These are phyloP conservation scores for Chrysoporthe deuterocubensis DNA, from an alignment of 2,329 filamentous ascomycete genomes.

Conservation along the genomic window DNA sequence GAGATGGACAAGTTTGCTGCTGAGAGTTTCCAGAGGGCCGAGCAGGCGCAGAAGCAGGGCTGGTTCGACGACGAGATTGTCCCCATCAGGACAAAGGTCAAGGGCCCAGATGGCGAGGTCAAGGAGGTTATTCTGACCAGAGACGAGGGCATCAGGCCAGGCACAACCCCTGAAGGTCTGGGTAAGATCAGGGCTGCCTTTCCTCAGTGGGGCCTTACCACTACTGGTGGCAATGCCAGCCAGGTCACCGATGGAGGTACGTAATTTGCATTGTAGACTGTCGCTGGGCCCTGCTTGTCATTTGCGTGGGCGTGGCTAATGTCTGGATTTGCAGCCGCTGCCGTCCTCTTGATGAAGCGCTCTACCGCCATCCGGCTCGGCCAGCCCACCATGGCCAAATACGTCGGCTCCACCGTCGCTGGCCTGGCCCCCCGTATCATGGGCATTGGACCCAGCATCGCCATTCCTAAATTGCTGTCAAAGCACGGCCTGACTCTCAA, in stretches of 20 bases:
- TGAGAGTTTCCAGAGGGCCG: slow-evolving; percentile 85
- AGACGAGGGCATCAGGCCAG: slow-evolving; percentile 90
- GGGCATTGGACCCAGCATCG: slow-evolving; percentile 83
- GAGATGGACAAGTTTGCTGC: slow-evolving; percentile 84
- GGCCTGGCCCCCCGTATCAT: slow-evolving; percentile 93
- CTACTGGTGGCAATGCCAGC: slow-evolving; percentile 90
- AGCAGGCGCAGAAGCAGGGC: slow-evolving; percentile 86
- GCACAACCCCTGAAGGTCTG: slow-evolving; percentile 83
- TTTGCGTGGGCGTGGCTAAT: background rate
- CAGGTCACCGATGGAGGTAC: slow-evolving; percentile 90
- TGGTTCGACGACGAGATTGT: slow-evolving; percentile 94
- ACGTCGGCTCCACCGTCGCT: slow-evolving; percentile 86
- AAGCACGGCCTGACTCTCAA: slow-evolving; percentile 78
- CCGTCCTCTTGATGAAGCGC: slow-evolving; percentile 91
- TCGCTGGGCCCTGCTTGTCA: background rate
- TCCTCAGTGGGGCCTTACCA: slow-evolving; percentile 83
- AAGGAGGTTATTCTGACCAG: slow-evolving; percentile 78
- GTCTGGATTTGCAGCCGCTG: slow-evolving; percentile 62
- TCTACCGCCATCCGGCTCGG: slow-evolving; percentile 84
- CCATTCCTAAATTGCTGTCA: slow-evolving; percentile 80
- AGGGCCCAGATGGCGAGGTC: slow-evolving; percentile 80
- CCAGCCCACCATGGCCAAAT: slow-evolving; percentile 93
- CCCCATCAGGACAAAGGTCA: slow-evolving; percentile 80
- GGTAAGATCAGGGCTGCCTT: slow-evolving; percentile 89
- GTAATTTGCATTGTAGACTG: slow-evolving; percentile 29